phyloP scores from a whole-genome alignment of 2,329 filamentous ascomycete genomes.

The Didymella lethalis region DNA sequence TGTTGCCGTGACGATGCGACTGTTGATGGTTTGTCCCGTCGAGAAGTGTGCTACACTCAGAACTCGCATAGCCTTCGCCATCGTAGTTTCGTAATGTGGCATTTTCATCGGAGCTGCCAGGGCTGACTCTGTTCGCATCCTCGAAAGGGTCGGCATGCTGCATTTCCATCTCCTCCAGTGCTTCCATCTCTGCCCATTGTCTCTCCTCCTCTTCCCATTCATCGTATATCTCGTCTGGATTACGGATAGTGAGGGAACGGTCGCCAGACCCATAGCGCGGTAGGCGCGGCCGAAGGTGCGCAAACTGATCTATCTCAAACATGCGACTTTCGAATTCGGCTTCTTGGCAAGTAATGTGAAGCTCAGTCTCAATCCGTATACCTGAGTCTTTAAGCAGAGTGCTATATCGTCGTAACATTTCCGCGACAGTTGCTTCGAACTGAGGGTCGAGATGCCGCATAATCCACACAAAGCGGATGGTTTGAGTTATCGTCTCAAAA shows the following conservation, averaged over 20 bases:
- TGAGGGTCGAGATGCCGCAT: constrained; percentile 36
- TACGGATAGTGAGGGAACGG: constrained; percentile 27
- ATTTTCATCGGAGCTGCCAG: neutral
- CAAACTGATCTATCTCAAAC: constrained; percentile 32
- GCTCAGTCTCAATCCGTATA: constrained; percentile 25
- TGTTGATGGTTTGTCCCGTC: constrained; percentile 20
- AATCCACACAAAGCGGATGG: constrained; percentile 35
- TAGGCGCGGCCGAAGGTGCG: constrained; percentile 30
- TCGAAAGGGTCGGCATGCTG: constrained; percentile 21
- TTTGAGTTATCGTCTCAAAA: constrained; percentile 15
- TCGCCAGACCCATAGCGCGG: constrained; percentile 11
- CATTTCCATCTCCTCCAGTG: constrained; percentile 12
- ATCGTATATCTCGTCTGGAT: constrained; percentile 34
- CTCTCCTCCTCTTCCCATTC: constrained; percentile 32
- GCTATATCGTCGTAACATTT: constrained; percentile 26
- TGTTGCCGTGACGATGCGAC: neutral
- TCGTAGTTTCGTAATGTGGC: neutral
- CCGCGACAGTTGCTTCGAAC: constrained; percentile 33
- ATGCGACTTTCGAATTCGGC: constrained; percentile 11
- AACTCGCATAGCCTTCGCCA: constrained; percentile 23
- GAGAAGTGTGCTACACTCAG: constrained; percentile 33
- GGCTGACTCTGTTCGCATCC: constrained; percentile 9
- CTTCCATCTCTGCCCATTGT: constrained; percentile 23
- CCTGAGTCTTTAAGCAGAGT: constrained; percentile 27
- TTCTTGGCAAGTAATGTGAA: constrained; percentile 32